Evolutionary conservation across 768 basidiomycete genomes (phyloP).

Genomic region (Gyrodon lividus): DNA sequence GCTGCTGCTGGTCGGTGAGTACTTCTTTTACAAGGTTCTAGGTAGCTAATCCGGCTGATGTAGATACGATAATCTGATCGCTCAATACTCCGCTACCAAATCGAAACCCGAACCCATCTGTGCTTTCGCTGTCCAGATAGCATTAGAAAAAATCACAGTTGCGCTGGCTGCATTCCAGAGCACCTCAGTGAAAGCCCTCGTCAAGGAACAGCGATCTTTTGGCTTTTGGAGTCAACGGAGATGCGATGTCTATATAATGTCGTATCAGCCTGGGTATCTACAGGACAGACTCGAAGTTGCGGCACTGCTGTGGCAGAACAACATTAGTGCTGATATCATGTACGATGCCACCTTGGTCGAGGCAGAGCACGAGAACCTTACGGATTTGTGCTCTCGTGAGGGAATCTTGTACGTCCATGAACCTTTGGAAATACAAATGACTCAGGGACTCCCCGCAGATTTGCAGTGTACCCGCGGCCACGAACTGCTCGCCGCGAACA

Average conservation of each 20-base stretch:
- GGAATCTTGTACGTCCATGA: slow-evolving; percentile 68
- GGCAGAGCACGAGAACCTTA: slow-evolving; percentile 59
- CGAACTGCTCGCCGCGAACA: slow-evolving; percentile 57
- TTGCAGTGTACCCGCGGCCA: slow-evolving; percentile 52
- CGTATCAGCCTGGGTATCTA: slow-evolving; percentile 71
- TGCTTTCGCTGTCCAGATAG: slow-evolving; percentile 74
- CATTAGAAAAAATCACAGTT: slow-evolving; percentile 72
- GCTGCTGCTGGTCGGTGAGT: slow-evolving; percentile 79
- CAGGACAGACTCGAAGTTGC: slow-evolving; percentile 78
- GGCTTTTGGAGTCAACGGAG: slow-evolving; percentile 89
- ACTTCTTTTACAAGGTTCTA: neutral
- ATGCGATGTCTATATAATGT: slow-evolving; percentile 85
- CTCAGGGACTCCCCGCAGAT: slow-evolving; percentile 49
- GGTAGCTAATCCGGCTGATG: neutral
- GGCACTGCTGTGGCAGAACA: slow-evolving; percentile 73
- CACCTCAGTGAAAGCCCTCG: slow-evolving; percentile 58
- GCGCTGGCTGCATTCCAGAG: slow-evolving; percentile 70
- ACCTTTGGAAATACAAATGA: slow-evolving; percentile 10
- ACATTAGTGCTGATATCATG: slow-evolving; percentile 86
- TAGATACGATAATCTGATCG: slow-evolving; percentile 75
- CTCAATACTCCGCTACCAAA: slow-evolving; percentile 56
- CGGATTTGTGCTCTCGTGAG: slow-evolving; percentile 72
- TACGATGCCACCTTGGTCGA: slow-evolving; percentile 73
- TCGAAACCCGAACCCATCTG: slow-evolving; percentile 53
- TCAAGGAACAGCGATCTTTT: slow-evolving; percentile 80